phyloP scores from a whole-genome alignment of 148 eudicot genomes.

The Rhododendron vialii region DNA sequence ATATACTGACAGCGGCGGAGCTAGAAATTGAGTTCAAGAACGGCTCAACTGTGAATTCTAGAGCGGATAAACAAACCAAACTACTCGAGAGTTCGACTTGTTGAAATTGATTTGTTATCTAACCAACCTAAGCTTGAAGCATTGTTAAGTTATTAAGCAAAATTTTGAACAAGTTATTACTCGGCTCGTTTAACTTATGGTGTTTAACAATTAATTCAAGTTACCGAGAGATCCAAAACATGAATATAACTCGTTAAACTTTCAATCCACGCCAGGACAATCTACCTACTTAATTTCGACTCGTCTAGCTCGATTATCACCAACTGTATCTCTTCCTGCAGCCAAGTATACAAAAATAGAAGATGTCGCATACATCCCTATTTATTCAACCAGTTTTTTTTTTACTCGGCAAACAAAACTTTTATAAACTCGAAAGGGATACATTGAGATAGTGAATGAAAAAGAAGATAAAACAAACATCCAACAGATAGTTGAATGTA shows the following conservation, averaged over 20 bases:
- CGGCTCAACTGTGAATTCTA: neutral
- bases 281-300: neutral
- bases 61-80: neutral
- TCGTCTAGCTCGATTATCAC: neutral
- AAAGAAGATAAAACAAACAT: too few relatives aligned
- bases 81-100: neutral
- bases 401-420: too few relatives aligned
- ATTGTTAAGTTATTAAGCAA: neutral
- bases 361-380: neutral
- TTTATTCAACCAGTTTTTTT: too few relatives aligned
- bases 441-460: too few relatives aligned
- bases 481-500: too few relatives aligned
- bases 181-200: neutral
- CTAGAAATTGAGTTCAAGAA: neutral
- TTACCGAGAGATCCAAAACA: neutral
- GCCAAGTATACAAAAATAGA: too few relatives aligned
- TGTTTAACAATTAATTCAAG: neutral
- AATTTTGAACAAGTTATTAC: neutral
- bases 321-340: too few relatives aligned
- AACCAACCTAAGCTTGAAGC: neutral
- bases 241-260: neutral
- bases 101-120: neutral
- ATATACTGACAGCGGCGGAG: neutral
- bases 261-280: neutral
- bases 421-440: too few relatives aligned